A percentile compares a stretch with the other conserved stretches of the same genome.
Evolutionary conservation across 106 monocot species (phyloP).

Genomic region (Acorus gramineus): DNA sequence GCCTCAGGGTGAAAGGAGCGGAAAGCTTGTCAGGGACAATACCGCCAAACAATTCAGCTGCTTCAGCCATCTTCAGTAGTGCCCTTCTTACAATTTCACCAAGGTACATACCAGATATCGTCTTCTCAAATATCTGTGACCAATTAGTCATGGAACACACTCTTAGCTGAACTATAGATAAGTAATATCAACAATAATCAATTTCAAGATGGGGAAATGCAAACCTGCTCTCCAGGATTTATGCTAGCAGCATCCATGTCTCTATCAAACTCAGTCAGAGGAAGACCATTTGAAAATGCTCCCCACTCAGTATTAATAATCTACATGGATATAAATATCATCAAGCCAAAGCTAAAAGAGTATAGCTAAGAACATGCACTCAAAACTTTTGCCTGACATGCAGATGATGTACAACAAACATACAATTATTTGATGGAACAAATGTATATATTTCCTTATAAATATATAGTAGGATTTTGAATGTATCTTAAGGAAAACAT

Average conservation of each 20-base stretch:
- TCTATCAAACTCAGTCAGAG: constrained; percentile 55
- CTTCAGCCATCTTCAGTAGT: constrained; percentile 32
- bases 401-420: too few species aligned
- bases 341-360: not conserved
- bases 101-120: constrained; percentile 67
- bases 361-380: not conserved
- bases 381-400: too few species aligned
- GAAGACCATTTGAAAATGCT: constrained; percentile 43
- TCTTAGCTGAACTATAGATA: too few species aligned
- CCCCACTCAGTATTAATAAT: constrained; percentile 73
- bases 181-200: too few species aligned
- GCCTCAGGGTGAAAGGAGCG: constrained; percentile 38
- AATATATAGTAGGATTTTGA: too few species aligned
- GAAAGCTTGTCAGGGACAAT: constrained; percentile 38
- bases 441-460: too few species aligned
- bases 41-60: constrained; percentile 33
- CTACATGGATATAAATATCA: constrained; percentile 16
- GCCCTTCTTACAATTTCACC: constrained; percentile 65
- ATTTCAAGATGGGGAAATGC: not conserved
- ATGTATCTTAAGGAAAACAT: too few species aligned
- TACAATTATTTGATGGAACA: too few species aligned
- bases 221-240: constrained; percentile 67
- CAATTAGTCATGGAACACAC: too few species aligned
- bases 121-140: constrained; percentile 56
- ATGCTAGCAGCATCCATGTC: constrained; percentile 50